Evolutionary conservation across 2,329 filamentous ascomycete genomes (phyloP).

Genomic region (Herpotrichia juniperi): DNA sequence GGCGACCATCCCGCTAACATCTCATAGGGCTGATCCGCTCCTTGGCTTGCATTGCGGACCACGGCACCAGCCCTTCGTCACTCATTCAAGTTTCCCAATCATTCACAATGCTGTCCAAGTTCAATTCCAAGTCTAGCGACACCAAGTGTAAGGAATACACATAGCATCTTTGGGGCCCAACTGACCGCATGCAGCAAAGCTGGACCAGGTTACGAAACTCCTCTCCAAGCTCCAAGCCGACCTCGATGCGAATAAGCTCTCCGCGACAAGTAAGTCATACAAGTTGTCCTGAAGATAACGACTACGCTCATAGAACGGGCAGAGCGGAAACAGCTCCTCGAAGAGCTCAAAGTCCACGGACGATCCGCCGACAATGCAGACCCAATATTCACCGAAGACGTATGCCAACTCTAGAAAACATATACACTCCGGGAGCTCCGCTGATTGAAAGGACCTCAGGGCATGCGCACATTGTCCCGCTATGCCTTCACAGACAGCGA

Average conservation of each 20-base stretch:
- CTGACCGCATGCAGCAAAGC: conserved; percentile 61
- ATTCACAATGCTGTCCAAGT: conserved; percentile 20
- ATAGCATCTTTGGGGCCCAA: conserved; percentile 2
- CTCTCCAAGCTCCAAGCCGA: conserved; percentile 68
- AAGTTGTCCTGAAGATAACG: neutral
- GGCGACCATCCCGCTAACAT: no score
- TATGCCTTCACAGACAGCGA: conserved; percentile 75
- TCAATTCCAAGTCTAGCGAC: conserved; percentile 14
- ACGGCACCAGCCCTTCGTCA: conserved; percentile 1
- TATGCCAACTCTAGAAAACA: conserved; percentile 46
- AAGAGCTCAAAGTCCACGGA: conserved; percentile 77
- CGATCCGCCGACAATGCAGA: conserved; percentile 74
- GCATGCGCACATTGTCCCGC: conserved; percentile 72
- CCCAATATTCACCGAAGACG: conserved; percentile 83
- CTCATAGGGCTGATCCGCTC: no score
- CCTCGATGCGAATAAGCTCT: conserved; percentile 63
- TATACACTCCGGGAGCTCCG: neutral
- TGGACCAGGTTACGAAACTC: conserved; percentile 69
- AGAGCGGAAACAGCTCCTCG: conserved; percentile 67
- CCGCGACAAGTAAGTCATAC: conserved; percentile 61
- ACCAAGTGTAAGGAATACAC: conserved; percentile 8
- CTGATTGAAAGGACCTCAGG: conserved; percentile 56
- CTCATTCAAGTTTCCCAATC: neutral
- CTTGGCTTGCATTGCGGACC: no score
- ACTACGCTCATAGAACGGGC: conserved; percentile 16